These are phyloP conservation scores for Cenchrus fungigraminus DNA, from an alignment of 176 grass and related monocot genomes.

Conservation along the genomic window DNA sequence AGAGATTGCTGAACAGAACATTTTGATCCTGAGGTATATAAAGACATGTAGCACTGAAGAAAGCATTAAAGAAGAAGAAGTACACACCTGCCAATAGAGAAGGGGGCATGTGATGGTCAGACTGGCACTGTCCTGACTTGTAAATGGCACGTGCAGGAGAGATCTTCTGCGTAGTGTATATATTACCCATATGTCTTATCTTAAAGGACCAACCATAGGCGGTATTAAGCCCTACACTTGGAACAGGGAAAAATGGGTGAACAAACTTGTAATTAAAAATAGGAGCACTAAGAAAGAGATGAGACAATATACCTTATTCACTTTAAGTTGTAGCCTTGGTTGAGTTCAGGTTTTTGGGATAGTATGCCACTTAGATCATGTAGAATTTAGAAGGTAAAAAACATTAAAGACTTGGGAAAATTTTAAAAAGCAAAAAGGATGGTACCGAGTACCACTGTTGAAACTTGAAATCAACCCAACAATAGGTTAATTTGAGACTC, in stretches of 20 bases:
- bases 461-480: too few relatives aligned
- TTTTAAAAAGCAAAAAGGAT: too few relatives aligned
- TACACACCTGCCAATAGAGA: background rate
- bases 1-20: background rate
- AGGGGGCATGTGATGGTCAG: background rate
- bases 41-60: background rate
- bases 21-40: conserved; percentile 2
- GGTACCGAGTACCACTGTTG: too few relatives aligned
- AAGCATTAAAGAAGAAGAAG: background rate
- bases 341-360: too few relatives aligned
- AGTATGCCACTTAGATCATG: too few relatives aligned
- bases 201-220: background rate
- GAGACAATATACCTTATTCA: too few relatives aligned
- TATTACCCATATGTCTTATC: background rate
- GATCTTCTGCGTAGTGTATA: conserved; percentile 11
- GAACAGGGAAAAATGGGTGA: background rate
- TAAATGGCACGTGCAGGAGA: conserved; percentile 25
- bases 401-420: too few relatives aligned
- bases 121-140: background rate
- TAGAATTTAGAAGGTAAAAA: too few relatives aligned
- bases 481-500: too few relatives aligned
- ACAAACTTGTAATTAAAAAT: background rate
- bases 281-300: background rate
- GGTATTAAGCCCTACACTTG: background rate
- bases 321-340: too few relatives aligned